These are phyloP conservation scores for Filosporella fistucella DNA, from an alignment of 495 filamentous ascomycete genomes.

Conservation along the genomic window DNA sequence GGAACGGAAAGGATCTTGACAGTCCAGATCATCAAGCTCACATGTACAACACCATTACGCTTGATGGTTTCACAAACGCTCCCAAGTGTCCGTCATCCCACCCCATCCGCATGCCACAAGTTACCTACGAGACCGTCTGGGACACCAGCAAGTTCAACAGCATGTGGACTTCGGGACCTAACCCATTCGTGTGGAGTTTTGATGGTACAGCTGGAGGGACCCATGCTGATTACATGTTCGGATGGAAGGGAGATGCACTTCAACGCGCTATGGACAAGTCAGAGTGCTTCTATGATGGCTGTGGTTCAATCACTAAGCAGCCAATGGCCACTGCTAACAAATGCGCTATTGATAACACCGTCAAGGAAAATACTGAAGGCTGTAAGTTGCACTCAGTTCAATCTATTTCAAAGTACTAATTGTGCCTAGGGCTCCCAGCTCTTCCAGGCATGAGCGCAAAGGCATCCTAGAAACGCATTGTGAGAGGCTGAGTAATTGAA, in stretches of 20 bases:
- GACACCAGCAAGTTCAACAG: constrained; percentile 44
- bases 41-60: constrained; percentile 28
- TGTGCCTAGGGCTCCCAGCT: constrained; percentile 7
- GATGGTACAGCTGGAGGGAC: constrained; percentile 55
- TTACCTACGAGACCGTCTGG: constrained; percentile 60
- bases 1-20: constrained; percentile 72
- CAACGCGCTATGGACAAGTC: constrained; percentile 51
- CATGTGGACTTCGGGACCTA: constrained; percentile 43
- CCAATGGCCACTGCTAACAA: constrained; percentile 34
- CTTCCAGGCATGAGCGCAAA: constrained; percentile 19
- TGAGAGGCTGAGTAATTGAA: no score
- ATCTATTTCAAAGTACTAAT: background rate
- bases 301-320: constrained; percentile 42
- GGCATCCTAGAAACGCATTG: no score
- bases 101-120: constrained; percentile 48
- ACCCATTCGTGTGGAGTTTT: constrained; percentile 38
- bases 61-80: constrained; percentile 32
- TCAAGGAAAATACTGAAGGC: constrained; percentile 40
- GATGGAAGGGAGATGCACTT: constrained; percentile 63
- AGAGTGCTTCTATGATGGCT: constrained; percentile 46
- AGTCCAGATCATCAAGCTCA: constrained; percentile 51
- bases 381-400: constrained; percentile 37
- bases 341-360: constrained; percentile 37
- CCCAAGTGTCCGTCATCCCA: constrained; percentile 46
- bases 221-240: constrained; percentile 75